A percentile compares a stretch with the other conserved stretches of the same genome.
Conservation (phyloP, 148 eudicot species). For the Rhododendron henanense region DNA sequence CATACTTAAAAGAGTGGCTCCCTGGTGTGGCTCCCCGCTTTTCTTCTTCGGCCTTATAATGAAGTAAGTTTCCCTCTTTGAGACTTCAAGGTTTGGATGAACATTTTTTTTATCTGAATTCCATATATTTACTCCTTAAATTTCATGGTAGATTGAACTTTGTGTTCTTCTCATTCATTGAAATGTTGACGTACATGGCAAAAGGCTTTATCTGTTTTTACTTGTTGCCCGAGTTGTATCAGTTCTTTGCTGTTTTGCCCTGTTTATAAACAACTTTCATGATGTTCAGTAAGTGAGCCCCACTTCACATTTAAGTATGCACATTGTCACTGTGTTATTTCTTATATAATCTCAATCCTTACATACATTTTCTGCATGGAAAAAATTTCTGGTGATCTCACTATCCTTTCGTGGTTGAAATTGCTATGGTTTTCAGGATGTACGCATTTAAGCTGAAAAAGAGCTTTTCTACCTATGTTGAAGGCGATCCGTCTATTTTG, state of each 20-base stretch:
- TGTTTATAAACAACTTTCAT: neutral
- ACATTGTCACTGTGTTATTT: neutral
- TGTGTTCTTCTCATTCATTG: neutral
- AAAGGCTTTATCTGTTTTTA: neutral
- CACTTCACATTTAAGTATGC: neutral
- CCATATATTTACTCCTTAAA: neutral
- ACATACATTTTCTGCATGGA: neutral
- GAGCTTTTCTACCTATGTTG: neutral
- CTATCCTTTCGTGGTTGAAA: neutral
- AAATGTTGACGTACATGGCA: neutral
- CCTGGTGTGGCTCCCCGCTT: constrained; percentile 36
- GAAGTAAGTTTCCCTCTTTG: constrained; percentile 16
- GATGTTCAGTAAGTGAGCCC: neutral
- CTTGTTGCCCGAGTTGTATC: neutral
- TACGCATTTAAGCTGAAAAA: neutral
- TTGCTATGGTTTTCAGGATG: neutral
- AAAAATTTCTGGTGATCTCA: neutral
- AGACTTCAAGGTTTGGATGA: neutral
- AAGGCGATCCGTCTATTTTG: neutral
- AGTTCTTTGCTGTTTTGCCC: neutral
- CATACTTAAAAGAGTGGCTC: constrained; percentile 63
- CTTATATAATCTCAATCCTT: neutral
- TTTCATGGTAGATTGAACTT: neutral
- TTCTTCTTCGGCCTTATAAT: constrained; percentile 52
- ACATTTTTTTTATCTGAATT: neutral